These are phyloP conservation scores for Xylaria intraflava DNA, from an alignment of 495 filamentous ascomycete species.

Conservation along the genomic window DNA sequence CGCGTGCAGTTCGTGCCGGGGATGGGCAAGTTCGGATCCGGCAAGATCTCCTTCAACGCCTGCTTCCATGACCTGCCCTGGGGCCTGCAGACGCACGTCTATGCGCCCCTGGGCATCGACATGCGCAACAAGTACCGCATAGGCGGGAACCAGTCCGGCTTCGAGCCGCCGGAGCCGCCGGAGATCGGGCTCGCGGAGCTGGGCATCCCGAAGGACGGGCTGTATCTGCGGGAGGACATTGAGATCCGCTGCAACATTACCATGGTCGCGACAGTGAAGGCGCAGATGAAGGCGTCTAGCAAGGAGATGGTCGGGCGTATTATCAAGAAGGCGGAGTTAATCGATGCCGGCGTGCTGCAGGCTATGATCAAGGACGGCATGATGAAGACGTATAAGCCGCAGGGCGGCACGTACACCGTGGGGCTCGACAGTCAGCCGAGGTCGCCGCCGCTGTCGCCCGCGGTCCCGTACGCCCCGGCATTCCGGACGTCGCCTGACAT, in stretches of 20 bases:
- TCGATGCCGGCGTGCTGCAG: constrained; percentile 41
- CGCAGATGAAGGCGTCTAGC: constrained; percentile 59
- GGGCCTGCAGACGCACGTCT: constrained; percentile 68
- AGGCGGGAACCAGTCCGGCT: constrained; percentile 55
- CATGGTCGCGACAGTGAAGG: constrained; percentile 61
- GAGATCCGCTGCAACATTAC: constrained; percentile 67
- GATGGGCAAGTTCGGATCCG: constrained; percentile 50
- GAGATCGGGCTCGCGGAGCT: constrained; percentile 51
- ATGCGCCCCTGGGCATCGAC: constrained; percentile 54
- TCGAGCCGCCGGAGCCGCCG: constrained; percentile 49
- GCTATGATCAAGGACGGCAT: constrained; percentile 47
- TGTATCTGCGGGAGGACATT: constrained; percentile 71
- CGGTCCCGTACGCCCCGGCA: constrained; percentile 12
- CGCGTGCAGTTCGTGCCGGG: constrained; percentile 60
- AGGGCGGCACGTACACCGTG: constrained; percentile 29
- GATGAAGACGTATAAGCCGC: constrained; percentile 44
- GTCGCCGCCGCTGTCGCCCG: constrained; percentile 29
- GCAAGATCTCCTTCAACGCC: constrained; percentile 65
- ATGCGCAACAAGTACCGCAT: constrained; percentile 47
- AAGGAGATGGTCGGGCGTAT: constrained; percentile 58
- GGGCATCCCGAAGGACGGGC: constrained; percentile 52
- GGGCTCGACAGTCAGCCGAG: constrained; percentile 13
- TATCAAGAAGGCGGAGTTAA: constrained; percentile 57
- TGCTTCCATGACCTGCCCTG: constrained; percentile 66
- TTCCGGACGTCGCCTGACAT: constrained; percentile 29